Evolutionary conservation across 805 yeast genomes (phyloP).

Genomic region (Lachancea meyersii): DNA sequence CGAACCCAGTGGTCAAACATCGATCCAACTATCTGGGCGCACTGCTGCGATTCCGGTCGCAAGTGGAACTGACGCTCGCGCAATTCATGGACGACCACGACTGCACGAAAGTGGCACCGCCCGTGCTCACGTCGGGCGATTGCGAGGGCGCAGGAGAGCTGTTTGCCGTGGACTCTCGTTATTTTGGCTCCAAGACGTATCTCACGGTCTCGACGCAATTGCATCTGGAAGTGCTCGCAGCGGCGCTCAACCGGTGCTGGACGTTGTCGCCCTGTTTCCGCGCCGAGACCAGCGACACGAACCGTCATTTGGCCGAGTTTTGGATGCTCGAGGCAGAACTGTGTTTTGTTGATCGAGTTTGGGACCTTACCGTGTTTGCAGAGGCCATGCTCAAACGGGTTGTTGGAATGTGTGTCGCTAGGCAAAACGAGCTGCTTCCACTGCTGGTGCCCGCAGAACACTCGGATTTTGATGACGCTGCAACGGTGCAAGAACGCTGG

Average conservation of each 20-base stretch:
- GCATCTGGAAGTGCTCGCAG: constrained; percentile 76
- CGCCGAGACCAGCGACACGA: constrained; percentile 88
- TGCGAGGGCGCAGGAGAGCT: constrained; percentile 98
- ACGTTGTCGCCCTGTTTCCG: constrained; percentile 86
- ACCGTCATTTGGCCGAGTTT: constrained; percentile 86
- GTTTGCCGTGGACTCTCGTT: constrained; percentile 51
- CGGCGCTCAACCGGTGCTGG: constrained; percentile 78
- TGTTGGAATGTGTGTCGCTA: constrained; percentile 29
- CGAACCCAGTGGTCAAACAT: constrained; percentile 72
- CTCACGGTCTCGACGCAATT: constrained; percentile 89
- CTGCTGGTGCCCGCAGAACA: constrained; percentile 12
- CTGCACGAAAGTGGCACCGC: constrained; percentile 76
- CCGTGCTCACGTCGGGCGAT: constrained; percentile 80
- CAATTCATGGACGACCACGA: constrained; percentile 48
- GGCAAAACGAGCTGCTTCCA: constrained; percentile 22
- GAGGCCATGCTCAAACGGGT: constrained; percentile 64
- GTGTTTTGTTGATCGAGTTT: constrained; percentile 53
- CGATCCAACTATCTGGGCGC: constrained; percentile 61
- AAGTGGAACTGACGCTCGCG: constrained; percentile 47
- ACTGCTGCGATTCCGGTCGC: constrained; percentile 66
- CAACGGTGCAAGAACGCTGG: constrained; percentile 52
- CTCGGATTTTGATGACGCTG: constrained; percentile 19
- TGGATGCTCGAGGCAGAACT: constrained; percentile 97
- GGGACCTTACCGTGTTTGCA: constrained; percentile 56
- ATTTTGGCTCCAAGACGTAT: constrained; percentile 62